Conservation (phyloP, 2,329 filamentous ascomycete species). For the Aspergillus quadrilineatus region DNA sequence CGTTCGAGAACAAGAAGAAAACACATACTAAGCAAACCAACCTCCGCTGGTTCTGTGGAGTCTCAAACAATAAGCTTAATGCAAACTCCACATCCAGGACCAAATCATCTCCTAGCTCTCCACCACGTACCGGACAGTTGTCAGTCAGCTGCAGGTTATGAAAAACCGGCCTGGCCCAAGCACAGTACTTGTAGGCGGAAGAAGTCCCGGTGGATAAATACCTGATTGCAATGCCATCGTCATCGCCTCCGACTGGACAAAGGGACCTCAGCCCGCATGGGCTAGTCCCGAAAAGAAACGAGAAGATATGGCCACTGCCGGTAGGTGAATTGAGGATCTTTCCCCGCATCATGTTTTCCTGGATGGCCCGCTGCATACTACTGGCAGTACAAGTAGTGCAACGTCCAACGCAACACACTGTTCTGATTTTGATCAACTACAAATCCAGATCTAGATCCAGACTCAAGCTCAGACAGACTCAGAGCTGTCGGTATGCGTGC, state of each 20-base stretch:
- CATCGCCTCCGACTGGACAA: neutral
- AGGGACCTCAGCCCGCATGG: neutral
- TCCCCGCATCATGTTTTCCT: constrained; percentile 5
- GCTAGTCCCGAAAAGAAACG: constrained; percentile 1
- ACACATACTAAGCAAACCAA: neutral
- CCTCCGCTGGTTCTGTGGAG: neutral
- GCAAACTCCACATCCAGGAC: neutral
- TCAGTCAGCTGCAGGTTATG: neutral
- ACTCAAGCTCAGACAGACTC: neutral
- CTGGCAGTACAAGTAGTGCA: neutral
- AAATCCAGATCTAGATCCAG: neutral
- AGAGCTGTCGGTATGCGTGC: neutral
- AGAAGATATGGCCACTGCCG: neutral
- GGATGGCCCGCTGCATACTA: constrained; percentile 10
- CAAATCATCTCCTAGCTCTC: neutral
- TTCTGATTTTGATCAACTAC: neutral
- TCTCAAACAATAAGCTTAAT: constrained; percentile 11
- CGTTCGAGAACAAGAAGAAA: neutral
- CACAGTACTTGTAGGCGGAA: neutral
- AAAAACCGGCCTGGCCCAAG: neutral
- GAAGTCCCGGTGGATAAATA: neutral
- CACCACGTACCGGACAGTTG: neutral
- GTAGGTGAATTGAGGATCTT: neutral
- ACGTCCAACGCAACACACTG: constrained; percentile 4
- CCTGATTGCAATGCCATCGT: neutral